These are phyloP conservation scores for Metschnikowia amazonensis DNA, from an alignment of 805 yeast genomes.

Conservation along the genomic window DNA sequence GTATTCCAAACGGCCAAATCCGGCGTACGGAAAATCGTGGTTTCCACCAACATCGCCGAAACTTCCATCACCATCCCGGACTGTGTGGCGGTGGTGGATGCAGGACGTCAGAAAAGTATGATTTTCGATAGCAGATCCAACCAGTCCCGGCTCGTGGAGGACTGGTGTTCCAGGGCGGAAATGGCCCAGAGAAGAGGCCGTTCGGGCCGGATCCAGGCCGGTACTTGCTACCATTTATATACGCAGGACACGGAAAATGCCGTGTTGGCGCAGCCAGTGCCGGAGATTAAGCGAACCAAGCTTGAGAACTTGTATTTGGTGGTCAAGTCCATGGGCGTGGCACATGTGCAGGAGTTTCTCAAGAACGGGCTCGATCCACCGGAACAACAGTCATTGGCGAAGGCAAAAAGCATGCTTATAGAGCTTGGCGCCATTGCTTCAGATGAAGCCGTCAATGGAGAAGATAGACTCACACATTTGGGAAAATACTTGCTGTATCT, in stretches of 20 bases:
- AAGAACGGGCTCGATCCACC: conserved; percentile 83
- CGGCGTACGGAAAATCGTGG: conserved; percentile 71
- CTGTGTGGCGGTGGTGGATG: conserved; percentile 85
- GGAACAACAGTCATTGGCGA: conserved; percentile 43
- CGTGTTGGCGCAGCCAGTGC: conserved; percentile 74
- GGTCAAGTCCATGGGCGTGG: conserved; percentile 86
- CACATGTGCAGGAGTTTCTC: conserved; percentile 65
- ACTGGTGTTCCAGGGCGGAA: conserved; percentile 89
- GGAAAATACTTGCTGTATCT: conserved; percentile 77
- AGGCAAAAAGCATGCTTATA: conserved; percentile 49
- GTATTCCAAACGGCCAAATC: conserved; percentile 59
- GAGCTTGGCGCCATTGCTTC: conserved; percentile 68
- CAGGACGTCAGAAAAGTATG: conserved; percentile 80
- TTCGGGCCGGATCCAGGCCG: conserved; percentile 91
- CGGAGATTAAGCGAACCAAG: conserved; percentile 84
- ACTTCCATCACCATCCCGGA: conserved; percentile 96
- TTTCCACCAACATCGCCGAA: conserved; percentile 92
- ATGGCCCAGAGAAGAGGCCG: conserved; percentile 91
- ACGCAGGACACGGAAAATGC: conserved; percentile 52
- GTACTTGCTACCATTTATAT: conserved; percentile 77
- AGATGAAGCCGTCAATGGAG: conserved; percentile 17
- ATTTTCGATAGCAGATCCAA: conserved; percentile 65
- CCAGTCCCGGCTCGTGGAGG: conserved; percentile 68
- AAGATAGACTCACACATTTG: conserved; percentile 57
- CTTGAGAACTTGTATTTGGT: conserved; percentile 77